Evolutionary conservation across 2,329 filamentous ascomycete species (phyloP).

Genomic region (Colletotrichum australisinense): DNA sequence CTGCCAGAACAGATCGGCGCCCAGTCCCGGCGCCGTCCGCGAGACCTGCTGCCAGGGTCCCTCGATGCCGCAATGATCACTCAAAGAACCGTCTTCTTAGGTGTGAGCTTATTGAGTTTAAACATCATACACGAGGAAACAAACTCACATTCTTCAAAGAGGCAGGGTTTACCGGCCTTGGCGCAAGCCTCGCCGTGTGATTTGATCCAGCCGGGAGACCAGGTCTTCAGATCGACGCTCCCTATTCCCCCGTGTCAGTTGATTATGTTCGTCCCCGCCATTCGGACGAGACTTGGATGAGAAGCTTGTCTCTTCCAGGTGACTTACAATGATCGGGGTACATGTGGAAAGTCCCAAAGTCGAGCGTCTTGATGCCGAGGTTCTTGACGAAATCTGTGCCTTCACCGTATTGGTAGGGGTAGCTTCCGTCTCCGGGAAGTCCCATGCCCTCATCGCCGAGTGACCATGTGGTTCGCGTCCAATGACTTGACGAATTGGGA

Average conservation of each 20-base stretch:
- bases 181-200: conserved; percentile 12
- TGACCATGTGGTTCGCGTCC: conserved; percentile 70
- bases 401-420: conserved; percentile 58
- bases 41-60: conserved; percentile 53
- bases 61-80: conserved; percentile 50
- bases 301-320: background rate
- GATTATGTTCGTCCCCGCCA: background rate
- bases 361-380: conserved; percentile 59
- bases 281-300: background rate
- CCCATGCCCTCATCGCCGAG: conserved; percentile 65
- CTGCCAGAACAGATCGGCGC: conserved; percentile 46
- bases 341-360: conserved; percentile 44
- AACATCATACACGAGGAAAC: background rate
- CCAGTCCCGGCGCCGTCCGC: conserved; percentile 38
- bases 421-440: conserved; percentile 56
- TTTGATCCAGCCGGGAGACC: conserved; percentile 11
- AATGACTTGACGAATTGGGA: conserved; percentile 72
- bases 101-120: conserved; percentile 6
- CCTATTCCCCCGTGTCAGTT: background rate
- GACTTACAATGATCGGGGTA: conserved; percentile 15
- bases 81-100: conserved; percentile 7
- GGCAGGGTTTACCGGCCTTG: conserved; percentile 17
- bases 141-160: conserved; percentile 22
- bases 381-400: conserved; percentile 62
- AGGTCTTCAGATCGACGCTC: background rate